Conservation (phyloP, 495 filamentous ascomycete species). For the Aspergillus panamensis region DNA sequence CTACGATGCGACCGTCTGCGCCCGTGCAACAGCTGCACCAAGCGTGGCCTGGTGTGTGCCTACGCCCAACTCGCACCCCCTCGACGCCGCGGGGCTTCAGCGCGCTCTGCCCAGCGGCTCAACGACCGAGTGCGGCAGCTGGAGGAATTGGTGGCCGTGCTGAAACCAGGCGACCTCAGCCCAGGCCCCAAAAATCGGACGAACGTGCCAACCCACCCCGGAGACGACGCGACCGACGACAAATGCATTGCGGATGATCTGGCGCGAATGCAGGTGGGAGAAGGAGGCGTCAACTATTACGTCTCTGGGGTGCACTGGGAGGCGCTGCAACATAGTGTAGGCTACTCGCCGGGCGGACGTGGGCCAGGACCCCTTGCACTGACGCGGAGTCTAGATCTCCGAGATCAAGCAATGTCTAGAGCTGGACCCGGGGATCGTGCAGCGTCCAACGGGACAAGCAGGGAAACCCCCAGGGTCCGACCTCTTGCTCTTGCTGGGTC, state of each 20-base stretch:
- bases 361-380: not conserved
- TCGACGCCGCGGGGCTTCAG: not conserved
- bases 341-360: too few species aligned
- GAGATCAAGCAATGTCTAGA: slow-evolving; percentile 4
- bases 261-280: slow-evolving; percentile 5
- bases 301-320: slow-evolving; percentile 11
- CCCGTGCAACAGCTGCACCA: slow-evolving; percentile 7
- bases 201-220: not conserved
- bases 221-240: too few species aligned
- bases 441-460: too few species aligned
- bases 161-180: too few species aligned
- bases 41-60: slow-evolving; percentile 7
- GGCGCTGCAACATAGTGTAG: slow-evolving; percentile 12
- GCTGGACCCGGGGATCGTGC: too few species aligned
- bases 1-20: slow-evolving; percentile 9
- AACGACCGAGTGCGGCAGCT: slow-evolving; percentile 5
- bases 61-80: not conserved
- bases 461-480: not conserved
- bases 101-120: not conserved
- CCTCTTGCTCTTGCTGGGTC: slow-evolving; percentile 1
- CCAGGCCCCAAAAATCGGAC: not conserved
- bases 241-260: too few species aligned
- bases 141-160: slow-evolving; percentile 9
- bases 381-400: slow-evolving; percentile 5
- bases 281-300: slow-evolving; percentile 2